Conservation (phyloP, 75 land plant genomes). For the Selaginella tamariscina region DNA sequence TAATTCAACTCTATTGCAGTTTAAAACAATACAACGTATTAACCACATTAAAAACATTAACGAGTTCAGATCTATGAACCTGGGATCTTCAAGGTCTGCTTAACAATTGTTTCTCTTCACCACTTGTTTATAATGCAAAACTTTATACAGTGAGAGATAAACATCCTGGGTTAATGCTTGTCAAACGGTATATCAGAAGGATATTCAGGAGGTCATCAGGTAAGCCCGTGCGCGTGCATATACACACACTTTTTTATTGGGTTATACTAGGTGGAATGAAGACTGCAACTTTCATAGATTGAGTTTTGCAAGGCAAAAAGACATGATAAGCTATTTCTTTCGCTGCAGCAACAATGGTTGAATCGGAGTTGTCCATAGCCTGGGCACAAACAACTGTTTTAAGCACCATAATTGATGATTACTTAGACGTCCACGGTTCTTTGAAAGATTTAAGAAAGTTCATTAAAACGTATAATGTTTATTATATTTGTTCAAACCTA, state of each 20-base stretch:
- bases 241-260: neutral
- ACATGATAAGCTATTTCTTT: slow-evolving; percentile 63
- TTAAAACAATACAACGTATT: no score
- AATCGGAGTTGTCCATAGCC: slow-evolving; percentile 58
- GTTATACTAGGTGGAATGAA: slow-evolving; percentile 55
- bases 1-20: no score
- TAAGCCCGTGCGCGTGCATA: slow-evolving; percentile 14
- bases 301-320: slow-evolving; percentile 59
- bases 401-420: slow-evolving; percentile 79
- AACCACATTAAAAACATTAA: no score
- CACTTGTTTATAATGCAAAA: no score
- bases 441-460: slow-evolving; percentile 42
- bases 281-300: slow-evolving; percentile 48
- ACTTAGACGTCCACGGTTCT: slow-evolving; percentile 66
- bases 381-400: slow-evolving; percentile 69
- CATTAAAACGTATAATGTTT: slow-evolving; percentile 48
- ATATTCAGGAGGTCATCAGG: slow-evolving; percentile 49
- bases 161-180: slow-evolving; percentile 43
- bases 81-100: no score
- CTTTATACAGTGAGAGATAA: no score
- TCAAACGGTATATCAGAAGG: slow-evolving; percentile 45
- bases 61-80: no score
- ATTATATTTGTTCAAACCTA: no score
- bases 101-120: no score
- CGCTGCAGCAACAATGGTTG: slow-evolving; percentile 65